Conservation (phyloP, 1,284 basidiomycete species). For the Cerrena zonata region DNA sequence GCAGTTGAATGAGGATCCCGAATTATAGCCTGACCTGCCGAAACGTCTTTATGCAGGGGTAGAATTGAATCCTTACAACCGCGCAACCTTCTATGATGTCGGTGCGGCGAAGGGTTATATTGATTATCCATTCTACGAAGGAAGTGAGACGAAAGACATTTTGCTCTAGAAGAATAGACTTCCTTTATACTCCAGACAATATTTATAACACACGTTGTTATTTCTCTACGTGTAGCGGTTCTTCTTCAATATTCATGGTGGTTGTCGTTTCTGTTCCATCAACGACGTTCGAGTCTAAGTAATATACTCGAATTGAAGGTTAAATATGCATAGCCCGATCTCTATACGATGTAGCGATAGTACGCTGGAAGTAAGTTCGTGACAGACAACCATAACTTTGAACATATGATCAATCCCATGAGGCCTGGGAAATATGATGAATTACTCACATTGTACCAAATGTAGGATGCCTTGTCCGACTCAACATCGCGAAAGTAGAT, state of each 20-base stretch:
- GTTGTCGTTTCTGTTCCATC: too few species aligned
- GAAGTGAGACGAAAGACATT: neutral
- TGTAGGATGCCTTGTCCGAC: constrained; percentile 16
- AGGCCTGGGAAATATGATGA: neutral
- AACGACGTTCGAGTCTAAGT: too few species aligned
- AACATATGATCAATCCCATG: neutral
- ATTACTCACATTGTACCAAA: constrained; percentile 18
- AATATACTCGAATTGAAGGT: too few species aligned
- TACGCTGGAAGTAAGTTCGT: neutral
- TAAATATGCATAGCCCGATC: too few species aligned
- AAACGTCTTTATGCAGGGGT: constrained; percentile 32
- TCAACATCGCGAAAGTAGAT: constrained; percentile 6
- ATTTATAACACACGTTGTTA: too few species aligned
- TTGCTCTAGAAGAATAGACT: neutral
- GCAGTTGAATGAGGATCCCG: neutral
- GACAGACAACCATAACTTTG: neutral
- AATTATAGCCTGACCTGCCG: constrained; percentile 40
- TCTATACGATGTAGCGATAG: neutral
- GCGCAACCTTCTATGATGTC: constrained; percentile 30
- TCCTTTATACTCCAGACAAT: too few species aligned
- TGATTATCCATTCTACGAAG: constrained; percentile 30
- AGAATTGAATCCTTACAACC: constrained; percentile 26
- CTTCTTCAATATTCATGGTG: too few species aligned
- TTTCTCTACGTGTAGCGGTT: too few species aligned
- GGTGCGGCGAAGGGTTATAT: constrained; percentile 31